Evolutionary conservation across 257 asterid genomes (phyloP), one percentile per base, ranked within the genome.

Genomic region (Nicotiana undulata): DNA sequence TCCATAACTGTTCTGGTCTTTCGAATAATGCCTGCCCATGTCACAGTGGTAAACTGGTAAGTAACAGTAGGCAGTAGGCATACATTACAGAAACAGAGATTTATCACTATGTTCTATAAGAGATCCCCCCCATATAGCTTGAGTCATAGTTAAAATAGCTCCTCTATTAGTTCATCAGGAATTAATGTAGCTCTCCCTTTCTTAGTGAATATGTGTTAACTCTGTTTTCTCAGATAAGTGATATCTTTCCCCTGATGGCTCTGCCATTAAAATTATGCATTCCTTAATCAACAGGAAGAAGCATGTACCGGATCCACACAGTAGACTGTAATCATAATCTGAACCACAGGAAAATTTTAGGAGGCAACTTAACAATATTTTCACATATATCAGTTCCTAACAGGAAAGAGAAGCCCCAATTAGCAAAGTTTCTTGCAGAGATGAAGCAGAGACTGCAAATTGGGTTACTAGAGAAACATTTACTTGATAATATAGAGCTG

Each of bases 1-100:
- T 94, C 99, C 99, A 96, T 96, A 87, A 96, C 99, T 63, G 99
- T 96, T 89, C 99, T 89, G 78, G 99, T 96, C 93, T 96, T 96
- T 90, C 98, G 92, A 76, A 96, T 96, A 76, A 96, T 92, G 84
- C 99, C 99, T 96, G 87, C 76, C 52, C 76, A 12, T 52, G 56
- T 22, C 77, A 63, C 64, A 79, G 65, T 51, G 77, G 63, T 65
- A 74, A 85, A 81, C 82, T 76, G 53, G 80, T 53, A 26, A 85
- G 79, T 60, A 81, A 76, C 34, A 70, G 44, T 78, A 40, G 12
- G 78, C 79, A 79, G 64, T 66, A 63, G 79, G 10, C 16, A 51
- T 49, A 26, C 44, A 74, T 74, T 51, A 74, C 79, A 74, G 51
- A 74, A 49, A 26, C 44, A 74, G 79, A 49, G 79, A 13, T 28